These are phyloP conservation scores for Harringtonia lauricola DNA, from an alignment of 2,329 filamentous ascomycete genomes.

Conservation along the genomic window DNA sequence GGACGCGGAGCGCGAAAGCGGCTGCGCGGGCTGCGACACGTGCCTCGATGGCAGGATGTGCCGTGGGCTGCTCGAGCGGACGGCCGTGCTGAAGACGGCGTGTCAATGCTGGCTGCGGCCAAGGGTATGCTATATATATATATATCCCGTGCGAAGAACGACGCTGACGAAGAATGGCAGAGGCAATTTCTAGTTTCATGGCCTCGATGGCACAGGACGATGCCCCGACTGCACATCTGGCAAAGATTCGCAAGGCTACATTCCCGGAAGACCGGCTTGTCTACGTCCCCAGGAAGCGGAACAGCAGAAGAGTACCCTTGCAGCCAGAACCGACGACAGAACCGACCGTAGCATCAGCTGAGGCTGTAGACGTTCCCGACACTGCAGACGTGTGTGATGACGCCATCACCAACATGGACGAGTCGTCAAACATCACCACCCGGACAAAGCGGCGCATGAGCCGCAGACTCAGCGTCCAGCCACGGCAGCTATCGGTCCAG, in stretches of 20 bases:
- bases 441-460: slow-evolving; percentile 18
- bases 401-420: slow-evolving; percentile 1
- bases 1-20: slow-evolving; percentile 24
- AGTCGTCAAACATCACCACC: slow-evolving; percentile 13
- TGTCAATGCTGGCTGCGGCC: slow-evolving; percentile 13
- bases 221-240: too few relatives aligned
- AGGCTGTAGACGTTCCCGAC: background rate
- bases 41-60: slow-evolving; percentile 21
- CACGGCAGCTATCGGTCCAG: background rate
- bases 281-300: slow-evolving; percentile 20
- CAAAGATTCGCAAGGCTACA: slow-evolving; percentile 1
- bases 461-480: slow-evolving; percentile 14
- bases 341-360: background rate
- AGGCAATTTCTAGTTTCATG: too few relatives aligned
- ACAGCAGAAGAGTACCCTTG: slow-evolving; percentile 21
- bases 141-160: background rate
- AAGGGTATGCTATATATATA: slow-evolving; percentile 13
- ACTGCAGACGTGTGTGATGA: background rate
- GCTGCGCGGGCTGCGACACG: slow-evolving; percentile 15
- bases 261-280: slow-evolving; percentile 13
- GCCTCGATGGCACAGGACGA: too few relatives aligned
- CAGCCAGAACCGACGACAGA: slow-evolving; percentile 4
- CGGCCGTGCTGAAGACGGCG: slow-evolving; percentile 4
- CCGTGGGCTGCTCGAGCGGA: slow-evolving; percentile 16
- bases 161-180: background rate